phyloP scores from a whole-genome alignment of 176 grass and related monocot species.

The Triticum aestivum region DNA sequence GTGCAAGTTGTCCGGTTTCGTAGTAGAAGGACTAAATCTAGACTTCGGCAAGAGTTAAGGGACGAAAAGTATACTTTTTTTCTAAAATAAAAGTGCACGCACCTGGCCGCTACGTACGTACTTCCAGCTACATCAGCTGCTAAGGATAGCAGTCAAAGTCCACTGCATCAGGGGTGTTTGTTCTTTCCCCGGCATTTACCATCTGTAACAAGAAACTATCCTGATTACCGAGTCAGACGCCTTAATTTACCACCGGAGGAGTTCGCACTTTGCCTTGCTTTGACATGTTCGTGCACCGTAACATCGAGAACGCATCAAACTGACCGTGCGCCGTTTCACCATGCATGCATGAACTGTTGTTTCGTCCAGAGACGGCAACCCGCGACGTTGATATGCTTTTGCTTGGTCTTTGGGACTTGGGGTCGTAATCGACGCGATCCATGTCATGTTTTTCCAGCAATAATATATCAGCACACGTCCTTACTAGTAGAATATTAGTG shows the following conservation, averaged over 20 bases:
- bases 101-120: not conserved
- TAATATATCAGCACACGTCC: not conserved
- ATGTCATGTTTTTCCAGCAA: not conserved
- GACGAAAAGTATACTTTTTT: too few species aligned
- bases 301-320: not conserved
- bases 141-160: constrained; percentile 23
- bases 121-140: not conserved
- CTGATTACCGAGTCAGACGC: not conserved
- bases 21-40: too few species aligned
- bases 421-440: not conserved
- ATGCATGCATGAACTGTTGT: not conserved
- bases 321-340: not conserved
- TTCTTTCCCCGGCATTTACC: not conserved
- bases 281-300: not conserved
- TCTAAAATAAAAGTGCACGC: not conserved
- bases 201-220: not conserved
- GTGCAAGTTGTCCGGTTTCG: too few species aligned
- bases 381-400: not conserved
- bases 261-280: not conserved
- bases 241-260: not conserved
- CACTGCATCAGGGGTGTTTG: not conserved
- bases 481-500: not conserved
- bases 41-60: too few species aligned
- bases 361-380: not conserved
- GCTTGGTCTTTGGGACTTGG: not conserved